Percentiles rank a stretch among this genome's conserved stretches.
Evolutionary conservation across 306 rosid species (phyloP).

Genomic region (Cicer pinnatifidum): DNA sequence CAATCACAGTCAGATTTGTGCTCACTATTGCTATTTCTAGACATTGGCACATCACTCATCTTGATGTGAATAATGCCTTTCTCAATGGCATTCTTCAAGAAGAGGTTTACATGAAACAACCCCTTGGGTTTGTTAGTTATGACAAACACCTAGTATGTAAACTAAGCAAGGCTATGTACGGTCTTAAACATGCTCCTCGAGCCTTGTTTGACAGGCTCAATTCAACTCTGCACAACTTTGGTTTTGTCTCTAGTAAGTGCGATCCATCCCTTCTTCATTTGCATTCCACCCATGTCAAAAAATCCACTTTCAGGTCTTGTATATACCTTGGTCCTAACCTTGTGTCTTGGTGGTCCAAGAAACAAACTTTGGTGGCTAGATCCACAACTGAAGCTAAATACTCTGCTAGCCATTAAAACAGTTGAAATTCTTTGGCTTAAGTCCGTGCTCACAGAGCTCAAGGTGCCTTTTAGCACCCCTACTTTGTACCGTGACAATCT

Average conservation of each 20-base stretch:
- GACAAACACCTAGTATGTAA: too few species aligned
- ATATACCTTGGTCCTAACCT: too few species aligned
- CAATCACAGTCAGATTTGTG: not conserved
- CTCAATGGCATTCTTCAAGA: not conserved
- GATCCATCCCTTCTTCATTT: too few species aligned
- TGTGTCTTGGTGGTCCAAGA: not conserved
- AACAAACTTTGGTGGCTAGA: not conserved
- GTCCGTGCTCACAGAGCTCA: not conserved
- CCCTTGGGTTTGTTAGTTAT: not conserved
- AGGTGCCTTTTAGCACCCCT: not conserved
- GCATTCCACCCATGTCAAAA: too few species aligned
- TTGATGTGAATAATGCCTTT: too few species aligned
- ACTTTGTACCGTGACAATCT: not conserved
- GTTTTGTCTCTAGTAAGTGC: too few species aligned
- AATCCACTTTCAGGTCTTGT: too few species aligned
- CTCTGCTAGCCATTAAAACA: not conserved
- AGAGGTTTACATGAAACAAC: not conserved
- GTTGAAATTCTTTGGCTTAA: not conserved
- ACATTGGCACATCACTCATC: too few species aligned
- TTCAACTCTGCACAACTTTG: too few species aligned
- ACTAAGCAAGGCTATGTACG: not conserved
- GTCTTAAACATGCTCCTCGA: too few species aligned
- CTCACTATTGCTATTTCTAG: too few species aligned
- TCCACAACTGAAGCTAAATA: not conserved
- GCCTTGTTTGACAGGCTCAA: too few species aligned